Evolutionary conservation across 208 protist genomes (phyloP), one percentile per base, ranked within the genome.

Genomic region (Acanthamoeba rhysodes): DNA sequence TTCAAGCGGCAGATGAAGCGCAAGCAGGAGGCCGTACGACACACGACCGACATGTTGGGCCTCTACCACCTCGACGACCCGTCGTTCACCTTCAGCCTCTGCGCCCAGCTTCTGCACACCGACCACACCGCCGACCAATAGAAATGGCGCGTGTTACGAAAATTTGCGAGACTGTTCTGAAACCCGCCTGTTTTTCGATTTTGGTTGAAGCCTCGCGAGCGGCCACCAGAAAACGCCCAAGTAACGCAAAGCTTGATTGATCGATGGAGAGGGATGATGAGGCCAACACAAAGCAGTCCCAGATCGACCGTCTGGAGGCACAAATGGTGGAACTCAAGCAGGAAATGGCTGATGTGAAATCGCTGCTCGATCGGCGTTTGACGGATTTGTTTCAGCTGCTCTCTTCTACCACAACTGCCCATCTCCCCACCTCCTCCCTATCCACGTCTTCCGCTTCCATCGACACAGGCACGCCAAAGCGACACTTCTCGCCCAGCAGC

Each of bases 61-160:
- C 80, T 88, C 80, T 88, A 32, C 34, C 80, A 88, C 16, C 50
- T 88, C 29, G 80, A 88, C 34, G 80, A 88, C 22, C 80, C 80
- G 0, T n/a, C 80, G n/a, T 88, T 88, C 50, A 66, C 80, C 29
- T 64, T 88, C 16, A 32, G 29, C 50, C 80, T 48, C 7, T 88
- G 80, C 34, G 80, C 80, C 24, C 80, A 88, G 80, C 80, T 88
- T 2, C 50, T 88, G 4, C 29, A 18, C 50, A n/a, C n/a, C n/a
- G 80, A 57, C 0, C 10, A 66, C 9, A 20, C 18, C 55, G 59
- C 18, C 55, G 18, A 84, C 14, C 18, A 50, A n/a, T 64, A 64
- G 55, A 59, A 59, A 16, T 12, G 27, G 62, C 62, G 27, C 9
- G 62, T 66, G 9, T 14, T 74, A 24, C 55, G 55, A 18, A 59